Evolutionary conservation across 768 basidiomycete genomes (phyloP), one percentile per base, ranked within the genome.

Genomic region (Hebeloma cylindrosporum): DNA sequence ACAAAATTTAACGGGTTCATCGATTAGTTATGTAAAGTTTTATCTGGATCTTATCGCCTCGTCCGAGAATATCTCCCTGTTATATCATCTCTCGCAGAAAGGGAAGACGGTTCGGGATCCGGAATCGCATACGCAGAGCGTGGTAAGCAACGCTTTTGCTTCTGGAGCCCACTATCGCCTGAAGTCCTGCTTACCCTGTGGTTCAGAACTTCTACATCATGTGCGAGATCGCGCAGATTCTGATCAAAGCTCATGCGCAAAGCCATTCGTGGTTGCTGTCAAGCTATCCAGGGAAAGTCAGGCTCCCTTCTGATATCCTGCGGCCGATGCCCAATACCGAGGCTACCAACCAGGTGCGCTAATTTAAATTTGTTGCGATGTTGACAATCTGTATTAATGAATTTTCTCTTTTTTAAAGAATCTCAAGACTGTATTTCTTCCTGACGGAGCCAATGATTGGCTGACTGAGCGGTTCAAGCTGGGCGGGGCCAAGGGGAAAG

Each of bases 61-160:
- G 13, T 61, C 77, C n/a, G 91, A 98, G 29, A 97, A 91, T 53
- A 69, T 97, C 14, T 79, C 88, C 0, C 73, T 97, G 2, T 69
- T 99, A 11, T 93, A 83, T 52, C 82, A 90, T 55, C 73, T 98
- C 11, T 85, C 93, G 0, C 66, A 75, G 56, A 89, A 86, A 60
- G 71, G 82, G 40, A 98, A 98, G 72, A 89, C 89, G 0, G 88
- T 95, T 5, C 79, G 86, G 3, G 95, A 97, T 61, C 69, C 80
- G 0, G 79, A 83, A 36, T 82, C 83, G 1, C 75, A 83, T 48
- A 64, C 72, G 1, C 75, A 78, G 49, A 87, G 82, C 66, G 83
- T 89, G 72, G 91, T 91, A 46, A 21, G 31, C 10, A 36, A 11
- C 17, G 17, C 36, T 3, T 5, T 25, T 18, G 7, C 1, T 37